Percentiles rank a stretch among this genome's conserved stretches.
These are phyloP conservation scores for Macadamia tetraphylla DNA, from an alignment of 164 flowering plant genomes.

Conservation along the genomic window DNA sequence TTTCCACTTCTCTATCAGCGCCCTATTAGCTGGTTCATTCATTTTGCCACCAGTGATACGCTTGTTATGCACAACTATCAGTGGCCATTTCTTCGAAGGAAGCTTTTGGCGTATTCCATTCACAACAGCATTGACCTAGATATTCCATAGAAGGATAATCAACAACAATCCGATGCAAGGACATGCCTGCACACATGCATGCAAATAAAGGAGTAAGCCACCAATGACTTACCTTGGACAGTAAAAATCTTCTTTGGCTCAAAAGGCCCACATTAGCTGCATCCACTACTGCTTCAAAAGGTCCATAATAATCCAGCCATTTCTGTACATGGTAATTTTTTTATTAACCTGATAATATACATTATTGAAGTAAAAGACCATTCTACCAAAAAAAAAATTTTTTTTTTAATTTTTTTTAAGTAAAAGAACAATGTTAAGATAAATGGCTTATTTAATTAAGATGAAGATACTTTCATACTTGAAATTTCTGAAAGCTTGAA, in stretches of 20 bases:
- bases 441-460: too few relatives aligned
- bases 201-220: not conserved
- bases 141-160: constrained; percentile 6
- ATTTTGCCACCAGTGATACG: constrained; percentile 55
- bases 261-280: constrained; percentile 85
- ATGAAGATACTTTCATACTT: constrained; percentile 37
- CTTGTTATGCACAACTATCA: constrained; percentile 69
- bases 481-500: constrained; percentile 74
- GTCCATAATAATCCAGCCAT: constrained; percentile 90
- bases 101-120: constrained; percentile 77
- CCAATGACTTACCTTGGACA: constrained; percentile 44
- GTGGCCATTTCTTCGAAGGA: constrained; percentile 85
- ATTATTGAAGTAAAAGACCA: not conserved
- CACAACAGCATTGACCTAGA: constrained; percentile 66
- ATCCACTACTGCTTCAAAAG: constrained; percentile 87
- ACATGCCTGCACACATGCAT: too few relatives aligned
- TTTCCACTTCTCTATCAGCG: constrained; percentile 71
- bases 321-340: constrained; percentile 39
- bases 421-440: constrained; percentile 7
- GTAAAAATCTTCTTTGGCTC: constrained; percentile 49
- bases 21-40: constrained; percentile 52
- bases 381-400: too few relatives aligned
- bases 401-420: not conserved
- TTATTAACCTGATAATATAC: constrained; percentile 5
- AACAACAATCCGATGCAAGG: not conserved